Evolutionary conservation across 2,329 filamentous ascomycete genomes (phyloP), one percentile per base, ranked within the genome.

Genomic region (Amphichorda felina): DNA sequence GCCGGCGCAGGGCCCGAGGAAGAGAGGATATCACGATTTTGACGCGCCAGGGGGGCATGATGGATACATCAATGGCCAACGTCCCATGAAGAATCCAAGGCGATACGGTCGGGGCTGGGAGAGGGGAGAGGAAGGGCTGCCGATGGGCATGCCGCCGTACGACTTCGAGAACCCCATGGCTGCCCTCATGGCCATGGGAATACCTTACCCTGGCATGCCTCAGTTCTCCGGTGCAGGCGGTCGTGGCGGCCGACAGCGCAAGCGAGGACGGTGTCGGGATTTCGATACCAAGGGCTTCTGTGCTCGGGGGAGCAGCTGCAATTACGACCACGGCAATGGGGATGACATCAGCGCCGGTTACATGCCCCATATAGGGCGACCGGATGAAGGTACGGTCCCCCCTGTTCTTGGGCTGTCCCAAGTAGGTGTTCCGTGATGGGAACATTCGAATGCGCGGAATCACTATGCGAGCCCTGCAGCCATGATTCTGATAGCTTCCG

Each of bases 231-330:
- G 19, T 45, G 44, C 42, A 10, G 47, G 54, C 15, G 43, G 46
- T 18, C 41, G 40, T 13, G 45, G 43, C n/a, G 40, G 36, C 10
- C 48, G 51, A 28, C 50, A 49, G 27, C 59, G 57, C 38, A 60
- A 54, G 33, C 62, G 57, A 42, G 55, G 64, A 38, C 65, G 73
- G 39, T 88, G 82, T 49, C 66, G 71, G 38, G 78, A 85, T 51
- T 86, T 82, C 46, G 79, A 85, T 39, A 72, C 61, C 2, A 82
- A 82, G 45, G 83, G 83, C 0, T 84, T 72, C 47, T 88, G 83
- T 49, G 68, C 75, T 5, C 62, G 75, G 27, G 80, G 81, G 3
- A 73, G 65, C 45, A 70, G 66, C 16, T 88, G 83, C 55, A 68
- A 64, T 27, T 86, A 72, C 46, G 75, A 85, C 45, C 83, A 89